A percentile compares a stretch with the other conserved stretches of the same genome.
Evolutionary conservation across 129 eudicot species (phyloP).

Genomic region (sunflower (Helianthus annuus)): HanXRQr2.0-SUNRISE NC_035436.2:3374331-3374830

Average conservation of each 20-base stretch:
- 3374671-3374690: slow-evolving; percentile 30
- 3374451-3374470: slow-evolving; percentile 41
- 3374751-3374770: slow-evolving; percentile 33
- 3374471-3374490: slow-evolving; percentile 45
- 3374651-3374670: slow-evolving; percentile 25
- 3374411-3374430: slow-evolving; percentile 49
- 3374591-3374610: slow-evolving; percentile 31
- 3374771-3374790: no score
- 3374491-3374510: slow-evolving; percentile 32
- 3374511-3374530: slow-evolving; percentile 19
- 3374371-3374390: slow-evolving; percentile 31
- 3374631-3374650: slow-evolving; percentile 19
- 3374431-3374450: slow-evolving; percentile 35
- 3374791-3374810: no score
- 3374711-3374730: slow-evolving; percentile 27
- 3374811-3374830: no score
- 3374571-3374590: slow-evolving; percentile 36
- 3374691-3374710: slow-evolving; percentile 39
- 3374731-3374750: slow-evolving; percentile 28
- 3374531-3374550: slow-evolving; percentile 30
- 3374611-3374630: slow-evolving; percentile 24
- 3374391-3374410: slow-evolving; percentile 23
- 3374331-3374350: slow-evolving; percentile 27
- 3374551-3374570: slow-evolving; percentile 40
- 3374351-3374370: slow-evolving; percentile 12